phyloP scores from a whole-genome alignment of 73 alveolate species.

The Urostyla sp. region DNA sequence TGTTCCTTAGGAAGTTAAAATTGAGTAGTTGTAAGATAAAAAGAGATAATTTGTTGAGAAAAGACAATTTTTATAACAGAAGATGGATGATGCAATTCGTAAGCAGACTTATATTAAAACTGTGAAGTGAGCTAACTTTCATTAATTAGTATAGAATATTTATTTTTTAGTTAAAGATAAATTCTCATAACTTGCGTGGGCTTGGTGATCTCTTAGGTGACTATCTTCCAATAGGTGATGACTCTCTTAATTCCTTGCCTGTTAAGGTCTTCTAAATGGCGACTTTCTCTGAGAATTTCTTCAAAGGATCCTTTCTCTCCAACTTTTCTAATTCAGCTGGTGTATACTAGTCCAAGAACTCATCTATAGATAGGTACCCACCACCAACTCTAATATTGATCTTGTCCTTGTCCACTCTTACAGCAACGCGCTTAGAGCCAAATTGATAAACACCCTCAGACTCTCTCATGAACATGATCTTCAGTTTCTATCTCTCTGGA shows the following conservation, averaged over 20 bases:
- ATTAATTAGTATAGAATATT: no score
- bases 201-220: slow-evolving; percentile 34
- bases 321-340: slow-evolving; percentile 63
- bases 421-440: slow-evolving; percentile 59
- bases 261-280: slow-evolving; percentile 65
- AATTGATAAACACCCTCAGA: slow-evolving; percentile 63
- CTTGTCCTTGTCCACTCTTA: slow-evolving; percentile 69
- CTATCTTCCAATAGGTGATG: slow-evolving; percentile 44
- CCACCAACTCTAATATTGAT: slow-evolving; percentile 75
- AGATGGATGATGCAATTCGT: no score
- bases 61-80: no score
- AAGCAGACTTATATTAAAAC: no score
- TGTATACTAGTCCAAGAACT: slow-evolving; percentile 65
- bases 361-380: slow-evolving; percentile 66
- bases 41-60: no score
- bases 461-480: slow-evolving; percentile 70
- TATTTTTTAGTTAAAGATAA: no score
- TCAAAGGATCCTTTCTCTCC: slow-evolving; percentile 58
- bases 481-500: slow-evolving; percentile 66
- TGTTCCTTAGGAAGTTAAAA: no score
- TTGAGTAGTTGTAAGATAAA: no score
- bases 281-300: slow-evolving; percentile 60
- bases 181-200: no score
- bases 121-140: no score
- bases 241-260: slow-evolving; percentile 60